Evolutionary conservation across 345 rosid genomes (phyloP), one percentile per base, ranked within the genome.

Genomic region (Bretschneidera sinensis): DNA sequence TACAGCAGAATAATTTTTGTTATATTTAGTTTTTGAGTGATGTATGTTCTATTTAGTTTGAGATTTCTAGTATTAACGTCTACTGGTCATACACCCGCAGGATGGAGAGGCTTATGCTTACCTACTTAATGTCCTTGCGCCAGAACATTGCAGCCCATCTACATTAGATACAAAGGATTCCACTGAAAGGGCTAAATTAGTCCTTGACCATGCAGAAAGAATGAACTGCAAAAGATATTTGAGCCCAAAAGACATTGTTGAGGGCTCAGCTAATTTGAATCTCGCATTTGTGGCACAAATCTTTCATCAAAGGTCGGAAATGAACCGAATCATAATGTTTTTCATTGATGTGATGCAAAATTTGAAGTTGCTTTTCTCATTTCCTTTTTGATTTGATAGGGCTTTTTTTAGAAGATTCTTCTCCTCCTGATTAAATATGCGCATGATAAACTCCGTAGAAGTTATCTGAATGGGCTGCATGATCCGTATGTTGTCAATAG

Each of bases 281-380:
- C 96, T 92, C 24, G 97, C 94, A 4, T 89, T 92, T 51, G 85
- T 87, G 54, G 98, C 96, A 24, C 96, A 87, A 62, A 87, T 92
- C 58, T 92, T 92, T 76, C 97, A 89, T 54, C 78, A 80, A 70
- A 87, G 98, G 97, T 92, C 61, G 57, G 67, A 69, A 28, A 17
- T 60, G 43, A 68, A 49, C 47, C n/a, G 18, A 16, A 50, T 63
- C 43, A n/a, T 50, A 48, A 55, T 21, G 57, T 0, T 6, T 54
- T 52, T 57, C n/a, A 51, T 22, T 21, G 21, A 24, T 6, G 13
- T 39, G 35, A 31, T 31, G 45, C 11, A 39, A 39, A 39, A 39
- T 39, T 39, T 5, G 16, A 39, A 39, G 45, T 39, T 39, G 45
- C 15, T 7, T 39, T 13, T 39, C 16, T 39, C 45, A n/a, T 9